phyloP scores from a whole-genome alignment of 257 asterid species.

The Nemophila menziesii region DNA sequence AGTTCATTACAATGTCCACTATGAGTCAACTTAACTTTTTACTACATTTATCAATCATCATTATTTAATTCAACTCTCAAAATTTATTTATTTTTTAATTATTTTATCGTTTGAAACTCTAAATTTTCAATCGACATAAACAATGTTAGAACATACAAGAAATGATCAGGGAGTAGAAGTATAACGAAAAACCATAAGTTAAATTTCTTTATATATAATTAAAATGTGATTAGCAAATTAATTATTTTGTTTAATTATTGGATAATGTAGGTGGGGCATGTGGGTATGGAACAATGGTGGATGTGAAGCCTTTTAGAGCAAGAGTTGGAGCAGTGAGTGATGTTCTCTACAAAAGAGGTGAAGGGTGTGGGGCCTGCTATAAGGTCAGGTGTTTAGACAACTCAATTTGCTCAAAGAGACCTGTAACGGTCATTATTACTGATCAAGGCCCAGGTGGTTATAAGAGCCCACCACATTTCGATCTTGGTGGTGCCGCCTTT shows the following conservation, averaged over 20 bases:
- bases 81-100: too few species aligned
- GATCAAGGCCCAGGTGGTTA: conserved; percentile 95
- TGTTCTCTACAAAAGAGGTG: conserved; percentile 7
- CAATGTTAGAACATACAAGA: too few species aligned
- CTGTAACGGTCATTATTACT: conserved; percentile 24
- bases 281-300: conserved; percentile 87
- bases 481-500: conserved; percentile 95
- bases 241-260: not conserved
- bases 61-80: too few species aligned
- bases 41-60: too few species aligned
- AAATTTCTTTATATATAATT: too few species aligned
- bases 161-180: too few species aligned
- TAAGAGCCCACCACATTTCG: conserved; percentile 54
- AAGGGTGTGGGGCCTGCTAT: conserved; percentile 15
- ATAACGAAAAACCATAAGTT: too few species aligned
- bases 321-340: conserved; percentile 16
- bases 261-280: conserved; percentile 65
- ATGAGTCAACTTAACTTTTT: not conserved
- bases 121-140: too few species aligned
- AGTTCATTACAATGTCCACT: not conserved
- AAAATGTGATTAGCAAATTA: too few species aligned
- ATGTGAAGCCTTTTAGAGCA: conserved; percentile 67
- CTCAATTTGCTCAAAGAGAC: conserved; percentile 56
- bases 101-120: too few species aligned
- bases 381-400: conserved; percentile 13